These are phyloP conservation scores for Solanum arcanum DNA, from an alignment of 257 asterid genomes.

Conservation along the genomic window DNA sequence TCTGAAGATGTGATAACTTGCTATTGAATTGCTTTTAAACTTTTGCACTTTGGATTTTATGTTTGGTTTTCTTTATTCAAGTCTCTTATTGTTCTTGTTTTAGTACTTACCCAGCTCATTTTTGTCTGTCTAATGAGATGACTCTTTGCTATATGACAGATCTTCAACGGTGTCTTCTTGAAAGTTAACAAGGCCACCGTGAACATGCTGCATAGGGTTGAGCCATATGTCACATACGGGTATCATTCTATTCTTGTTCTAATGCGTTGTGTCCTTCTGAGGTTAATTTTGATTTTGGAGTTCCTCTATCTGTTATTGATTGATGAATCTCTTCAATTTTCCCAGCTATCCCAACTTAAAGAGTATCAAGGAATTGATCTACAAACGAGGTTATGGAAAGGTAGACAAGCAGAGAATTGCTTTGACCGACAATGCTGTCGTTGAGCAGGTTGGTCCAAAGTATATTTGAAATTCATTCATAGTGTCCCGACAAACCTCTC, in stretches of 20 bases:
- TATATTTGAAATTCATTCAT: not conserved
- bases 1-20: not conserved
- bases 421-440: conserved; percentile 51
- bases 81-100: not conserved
- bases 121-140: not conserved
- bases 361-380: conserved; percentile 53
- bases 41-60: not conserved
- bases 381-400: conserved; percentile 70
- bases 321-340: not conserved
- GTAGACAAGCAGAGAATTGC: conserved; percentile 64
- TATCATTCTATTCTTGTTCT: not conserved
- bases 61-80: not conserved
- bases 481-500: not conserved
- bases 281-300: not conserved
- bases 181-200: conserved; percentile 68
- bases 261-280: not conserved
- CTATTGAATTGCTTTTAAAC: not conserved
- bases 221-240: conserved; percentile 79
- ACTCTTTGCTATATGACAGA: conserved; percentile 18
- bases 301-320: not conserved
- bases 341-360: conserved; percentile 60
- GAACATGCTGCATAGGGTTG: conserved; percentile 69
- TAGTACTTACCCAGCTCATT: not conserved
- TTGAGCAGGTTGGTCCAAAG: conserved; percentile 39
- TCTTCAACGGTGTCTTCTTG: conserved; percentile 63